Evolutionary conservation across 495 filamentous ascomycete species (phyloP), one percentile per base, ranked within the genome.

Genomic region (Cercophora sp.): DNA sequence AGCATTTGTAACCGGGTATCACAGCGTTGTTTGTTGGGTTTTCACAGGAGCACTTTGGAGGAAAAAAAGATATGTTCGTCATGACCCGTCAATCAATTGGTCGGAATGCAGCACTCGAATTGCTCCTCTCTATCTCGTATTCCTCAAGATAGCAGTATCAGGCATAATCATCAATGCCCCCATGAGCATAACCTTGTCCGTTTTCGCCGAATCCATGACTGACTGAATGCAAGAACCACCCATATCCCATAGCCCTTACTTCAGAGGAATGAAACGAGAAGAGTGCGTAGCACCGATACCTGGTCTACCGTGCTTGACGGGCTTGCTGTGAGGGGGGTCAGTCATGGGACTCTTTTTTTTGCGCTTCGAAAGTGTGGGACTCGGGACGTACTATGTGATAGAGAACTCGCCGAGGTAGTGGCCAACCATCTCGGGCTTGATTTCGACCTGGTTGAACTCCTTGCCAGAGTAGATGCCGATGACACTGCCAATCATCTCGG

Each of bases 221-320:
- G 65, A 67, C 58, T 62, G 60, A 70, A 72, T 69, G 66, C 67
- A 71, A 61, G 51, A 63, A 70, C 65, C 61, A 58, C 61, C 67
- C 60, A 51, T 46, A 57, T 57, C 59, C 69, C 63, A 57, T 43
- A 48, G 54, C 50, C 68, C 81, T 85, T 96, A 96, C 83, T 96
- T 97, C 69, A 97, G 85, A 75, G 91, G 91, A 84, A 97, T 97
- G 84, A 97, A 97, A 84, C 93, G 89, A 74, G 94, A 97, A 82
- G 91, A 96, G 85, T 98, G 93, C 61, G 93, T 98, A 66, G 93
- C 93, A 91, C 93, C 93, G 76, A 98, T 98, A 96, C 93, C 93
- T 67, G 93, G 93, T 77, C 93, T 80, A 84, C 93, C 93, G 85
- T 98, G 93, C 88, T 97, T 98, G 82, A 98, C 93, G 63, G 93